Evolutionary conservation across 139 green algal genomes (phyloP).

Genomic region (Choricystis sp.): DNA sequence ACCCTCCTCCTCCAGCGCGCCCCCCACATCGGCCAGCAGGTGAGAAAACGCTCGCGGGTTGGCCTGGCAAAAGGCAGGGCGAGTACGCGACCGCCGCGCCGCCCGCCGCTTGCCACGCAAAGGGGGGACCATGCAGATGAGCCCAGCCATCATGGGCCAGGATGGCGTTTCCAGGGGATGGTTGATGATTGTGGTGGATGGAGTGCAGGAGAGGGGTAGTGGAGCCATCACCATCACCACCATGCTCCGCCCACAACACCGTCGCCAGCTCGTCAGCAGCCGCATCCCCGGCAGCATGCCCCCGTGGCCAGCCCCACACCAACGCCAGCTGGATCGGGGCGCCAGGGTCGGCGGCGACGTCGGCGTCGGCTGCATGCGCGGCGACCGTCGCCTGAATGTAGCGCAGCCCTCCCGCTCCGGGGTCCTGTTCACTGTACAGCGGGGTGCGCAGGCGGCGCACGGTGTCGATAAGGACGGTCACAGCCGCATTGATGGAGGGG

Average conservation of each 20-base stretch:
- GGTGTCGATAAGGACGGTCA: neutral
- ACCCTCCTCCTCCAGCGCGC: neutral
- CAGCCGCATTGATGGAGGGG: neutral
- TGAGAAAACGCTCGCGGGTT: neutral
- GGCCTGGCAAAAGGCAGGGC: neutral
- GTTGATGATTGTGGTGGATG: neutral
- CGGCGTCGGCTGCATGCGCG: too few relatives aligned
- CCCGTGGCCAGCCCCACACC: neutral
- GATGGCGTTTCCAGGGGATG: neutral
- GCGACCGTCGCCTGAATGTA: neutral
- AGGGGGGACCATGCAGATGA: too few relatives aligned
- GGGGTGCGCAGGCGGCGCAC: neutral
- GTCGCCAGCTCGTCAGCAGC: neutral
- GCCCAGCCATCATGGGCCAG: neutral
- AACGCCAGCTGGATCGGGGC: neutral
- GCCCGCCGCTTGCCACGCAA: neutral
- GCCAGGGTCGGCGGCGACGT: neutral
- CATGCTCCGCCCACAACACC: neutral
- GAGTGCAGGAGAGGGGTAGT: neutral
- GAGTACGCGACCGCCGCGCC: neutral
- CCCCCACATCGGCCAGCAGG: neutral
- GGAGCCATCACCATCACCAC: too few relatives aligned
- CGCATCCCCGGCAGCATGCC: neutral
- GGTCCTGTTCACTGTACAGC: neutral
- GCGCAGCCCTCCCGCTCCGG: neutral